These are phyloP conservation scores for Trypanosoma congolense DNA, from an alignment of 208 protist species.

Conservation along the genomic window DNA sequence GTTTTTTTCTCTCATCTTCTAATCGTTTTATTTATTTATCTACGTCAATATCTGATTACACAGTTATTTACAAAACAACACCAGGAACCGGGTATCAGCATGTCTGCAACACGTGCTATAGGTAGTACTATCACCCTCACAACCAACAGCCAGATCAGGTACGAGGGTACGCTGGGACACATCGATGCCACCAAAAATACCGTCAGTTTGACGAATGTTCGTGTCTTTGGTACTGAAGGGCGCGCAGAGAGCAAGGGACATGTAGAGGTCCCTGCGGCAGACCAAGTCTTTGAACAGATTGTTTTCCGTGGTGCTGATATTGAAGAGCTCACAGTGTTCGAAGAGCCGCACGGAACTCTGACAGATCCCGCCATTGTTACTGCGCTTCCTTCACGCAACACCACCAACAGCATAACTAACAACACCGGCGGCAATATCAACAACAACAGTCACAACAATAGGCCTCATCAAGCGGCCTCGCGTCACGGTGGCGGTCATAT, in stretches of 20 bases:
- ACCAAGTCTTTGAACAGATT: conserved; percentile 84
- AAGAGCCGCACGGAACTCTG: conserved; percentile 29
- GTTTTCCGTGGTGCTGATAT: conserved; percentile 88
- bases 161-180: conserved; percentile 72
- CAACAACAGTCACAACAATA: conserved; percentile 8
- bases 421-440: conserved; percentile 31
- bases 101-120: conserved; percentile 26
- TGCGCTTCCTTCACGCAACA: conserved; percentile 29
- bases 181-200: conserved; percentile 79
- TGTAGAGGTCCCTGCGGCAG: conserved; percentile 50
- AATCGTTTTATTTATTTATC: neutral
- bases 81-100: conserved; percentile 11
- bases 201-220: conserved; percentile 81
- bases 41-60: neutral
- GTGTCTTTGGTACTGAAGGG: conserved; percentile 86
- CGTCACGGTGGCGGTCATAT: neutral
- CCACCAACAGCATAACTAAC: conserved; percentile 17
- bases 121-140: conserved; percentile 76
- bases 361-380: conserved; percentile 80
- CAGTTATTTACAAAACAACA: conserved; percentile 15
- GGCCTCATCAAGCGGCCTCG: neutral
- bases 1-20: conserved; percentile 6
- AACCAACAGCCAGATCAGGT: conserved; percentile 87
- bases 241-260: conserved; percentile 36
- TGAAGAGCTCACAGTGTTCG: conserved; percentile 78